phyloP scores from a whole-genome alignment of 495 filamentous ascomycete genomes.

The Aspergillus saccharolyticus region DNA sequence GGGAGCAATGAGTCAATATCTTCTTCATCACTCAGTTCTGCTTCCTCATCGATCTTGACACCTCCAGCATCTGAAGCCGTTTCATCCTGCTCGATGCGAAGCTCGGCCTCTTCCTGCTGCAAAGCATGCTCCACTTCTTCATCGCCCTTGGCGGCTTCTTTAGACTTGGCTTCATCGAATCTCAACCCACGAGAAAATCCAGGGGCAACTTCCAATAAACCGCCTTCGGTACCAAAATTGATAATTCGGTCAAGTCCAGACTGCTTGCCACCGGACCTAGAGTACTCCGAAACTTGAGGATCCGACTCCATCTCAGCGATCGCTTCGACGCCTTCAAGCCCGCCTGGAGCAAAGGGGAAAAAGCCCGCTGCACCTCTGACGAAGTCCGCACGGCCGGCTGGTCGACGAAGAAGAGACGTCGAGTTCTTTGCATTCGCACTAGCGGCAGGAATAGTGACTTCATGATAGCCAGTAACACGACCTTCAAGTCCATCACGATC shows the following conservation, averaged over 20 bases:
- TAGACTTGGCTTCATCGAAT: slow-evolving; percentile 58
- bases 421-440: slow-evolving; percentile 95
- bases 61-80: slow-evolving; percentile 31
- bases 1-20: slow-evolving; percentile 90
- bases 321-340: slow-evolving; percentile 80
- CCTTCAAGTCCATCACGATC: slow-evolving; percentile 89
- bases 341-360: slow-evolving; percentile 92
- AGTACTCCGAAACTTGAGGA: slow-evolving; percentile 36
- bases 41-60: slow-evolving; percentile 44
- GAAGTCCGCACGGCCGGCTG: slow-evolving; percentile 83
- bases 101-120: slow-evolving; percentile 55
- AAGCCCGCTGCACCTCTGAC: slow-evolving; percentile 94
- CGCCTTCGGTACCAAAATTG: slow-evolving; percentile 68
- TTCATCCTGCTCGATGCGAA: slow-evolving; percentile 33
- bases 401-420: slow-evolving; percentile 82
- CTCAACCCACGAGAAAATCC: slow-evolving; percentile 77
- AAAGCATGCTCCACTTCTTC: slow-evolving; percentile 71
- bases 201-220: slow-evolving; percentile 75
- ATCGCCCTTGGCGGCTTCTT: slow-evolving; percentile 52
- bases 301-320: slow-evolving; percentile 71
- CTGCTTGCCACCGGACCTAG: slow-evolving; percentile 39
- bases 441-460: slow-evolving; percentile 86
- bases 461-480: slow-evolving; percentile 86
- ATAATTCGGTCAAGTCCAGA: slow-evolving; percentile 70
- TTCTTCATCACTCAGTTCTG: slow-evolving; percentile 59